Conservation (phyloP, 2,329 filamentous ascomycete species). For the Aureobasidium sp. region DNA sequence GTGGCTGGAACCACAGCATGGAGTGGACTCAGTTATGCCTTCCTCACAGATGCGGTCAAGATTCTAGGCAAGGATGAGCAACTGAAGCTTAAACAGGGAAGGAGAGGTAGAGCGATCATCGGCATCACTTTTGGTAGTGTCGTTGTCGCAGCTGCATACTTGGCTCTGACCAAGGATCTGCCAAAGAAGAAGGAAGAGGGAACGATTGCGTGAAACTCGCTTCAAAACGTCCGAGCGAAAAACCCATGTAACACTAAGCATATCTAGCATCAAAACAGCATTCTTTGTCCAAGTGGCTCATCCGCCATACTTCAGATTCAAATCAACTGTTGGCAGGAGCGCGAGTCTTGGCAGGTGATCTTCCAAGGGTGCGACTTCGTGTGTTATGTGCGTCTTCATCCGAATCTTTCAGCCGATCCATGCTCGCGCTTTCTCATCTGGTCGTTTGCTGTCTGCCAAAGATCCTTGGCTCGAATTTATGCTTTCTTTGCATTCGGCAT, state of each 20-base stretch:
- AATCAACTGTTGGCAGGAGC: not conserved
- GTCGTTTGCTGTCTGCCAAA: not conserved
- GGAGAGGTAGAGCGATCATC: constrained; percentile 42
- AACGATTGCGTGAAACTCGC: not conserved
- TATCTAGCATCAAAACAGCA: not conserved
- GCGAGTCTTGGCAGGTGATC: not conserved
- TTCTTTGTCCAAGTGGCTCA: not conserved
- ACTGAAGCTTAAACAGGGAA: constrained; percentile 42
- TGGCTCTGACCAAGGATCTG: constrained; percentile 16
- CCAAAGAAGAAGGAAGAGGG: constrained; percentile 6
- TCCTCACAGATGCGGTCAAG: constrained; percentile 83
- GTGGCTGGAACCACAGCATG: constrained; percentile 87
- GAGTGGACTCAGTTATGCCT: constrained; percentile 90
- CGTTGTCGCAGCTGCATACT: constrained; percentile 33
- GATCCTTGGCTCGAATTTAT: not conserved
- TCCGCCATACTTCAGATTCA: not conserved
- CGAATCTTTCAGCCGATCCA: no score
- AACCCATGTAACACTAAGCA: not conserved
- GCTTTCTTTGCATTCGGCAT: not conserved
- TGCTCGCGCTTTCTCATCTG: not conserved
- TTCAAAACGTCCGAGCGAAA: not conserved
- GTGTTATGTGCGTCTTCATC: not conserved
- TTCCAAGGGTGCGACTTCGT: not conserved
- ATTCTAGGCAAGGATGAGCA: constrained; percentile 55
- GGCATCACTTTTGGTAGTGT: constrained; percentile 40